Conservation (phyloP, 345 rosid genomes). For the Gossypium arboreum region DNA sequence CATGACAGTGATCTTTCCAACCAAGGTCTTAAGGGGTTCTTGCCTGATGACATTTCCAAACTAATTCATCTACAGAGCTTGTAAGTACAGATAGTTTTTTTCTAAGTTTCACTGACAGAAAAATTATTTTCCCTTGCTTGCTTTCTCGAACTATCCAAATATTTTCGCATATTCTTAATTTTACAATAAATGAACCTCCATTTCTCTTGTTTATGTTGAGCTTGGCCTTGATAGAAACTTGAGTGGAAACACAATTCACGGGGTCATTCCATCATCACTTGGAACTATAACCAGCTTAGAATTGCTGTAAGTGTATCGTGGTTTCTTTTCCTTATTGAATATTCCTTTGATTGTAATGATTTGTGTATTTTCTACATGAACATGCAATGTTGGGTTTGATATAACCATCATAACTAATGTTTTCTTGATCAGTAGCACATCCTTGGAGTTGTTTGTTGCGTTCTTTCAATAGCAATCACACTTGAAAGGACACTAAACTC, state of each 20-base stretch:
- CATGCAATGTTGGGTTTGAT: background rate
- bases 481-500: background rate
- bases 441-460: background rate
- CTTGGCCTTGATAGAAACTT: constrained; percentile 57
- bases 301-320: constrained; percentile 59
- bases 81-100: constrained; percentile 40
- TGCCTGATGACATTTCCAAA: constrained; percentile 68
- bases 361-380: background rate
- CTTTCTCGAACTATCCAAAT: background rate
- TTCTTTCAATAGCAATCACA: background rate
- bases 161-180: constrained; percentile 7
- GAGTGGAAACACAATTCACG: constrained; percentile 74
- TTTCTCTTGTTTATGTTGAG: constrained; percentile 5
- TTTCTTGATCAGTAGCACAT: background rate
- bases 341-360: background rate
- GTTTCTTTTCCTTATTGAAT: background rate
- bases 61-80: constrained; percentile 76
- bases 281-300: constrained; percentile 62
- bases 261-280: constrained; percentile 69
- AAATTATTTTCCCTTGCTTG: background rate
- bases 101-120: background rate
- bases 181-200: background rate
- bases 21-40: constrained; percentile 82
- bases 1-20: constrained; percentile 70
- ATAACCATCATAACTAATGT: background rate